Conservation (phyloP, 129 eudicot genomes). For the Chrysanthemum makinoi region DNA sequence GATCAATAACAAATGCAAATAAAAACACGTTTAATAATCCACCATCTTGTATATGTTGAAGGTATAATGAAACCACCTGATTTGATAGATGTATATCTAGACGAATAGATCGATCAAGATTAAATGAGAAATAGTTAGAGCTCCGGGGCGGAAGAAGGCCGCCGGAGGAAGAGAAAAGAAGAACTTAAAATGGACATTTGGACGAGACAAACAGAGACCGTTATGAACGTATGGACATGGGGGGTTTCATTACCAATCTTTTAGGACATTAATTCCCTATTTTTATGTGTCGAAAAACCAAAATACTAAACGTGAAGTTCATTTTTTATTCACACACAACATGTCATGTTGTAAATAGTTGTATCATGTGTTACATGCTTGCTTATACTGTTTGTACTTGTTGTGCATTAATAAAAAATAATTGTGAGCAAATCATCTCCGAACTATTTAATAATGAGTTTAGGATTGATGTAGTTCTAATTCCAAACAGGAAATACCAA, state of each 20-base stretch:
- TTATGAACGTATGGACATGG: constrained; percentile 21
- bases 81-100: not conserved
- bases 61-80: not conserved
- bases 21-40: not conserved
- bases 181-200: not conserved
- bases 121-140: not conserved
- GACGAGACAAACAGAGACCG: constrained; percentile 14
- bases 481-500: no score
- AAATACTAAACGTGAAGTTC: no score
- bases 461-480: no score
- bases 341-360: no score
- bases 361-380: no score
- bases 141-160: not conserved
- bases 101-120: not conserved
- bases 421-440: no score
- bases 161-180: constrained; percentile 4
- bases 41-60: not conserved
- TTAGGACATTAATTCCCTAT: not conserved
- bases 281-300: no score
- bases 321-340: no score
- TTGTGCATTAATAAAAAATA: no score
- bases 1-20: no score
- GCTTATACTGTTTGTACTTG: no score
- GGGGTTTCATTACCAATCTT: not conserved
- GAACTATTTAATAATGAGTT: no score